phyloP scores from a whole-genome alignment of 2,329 filamentous ascomycete genomes.

The Colletotrichum sp. region DNA sequence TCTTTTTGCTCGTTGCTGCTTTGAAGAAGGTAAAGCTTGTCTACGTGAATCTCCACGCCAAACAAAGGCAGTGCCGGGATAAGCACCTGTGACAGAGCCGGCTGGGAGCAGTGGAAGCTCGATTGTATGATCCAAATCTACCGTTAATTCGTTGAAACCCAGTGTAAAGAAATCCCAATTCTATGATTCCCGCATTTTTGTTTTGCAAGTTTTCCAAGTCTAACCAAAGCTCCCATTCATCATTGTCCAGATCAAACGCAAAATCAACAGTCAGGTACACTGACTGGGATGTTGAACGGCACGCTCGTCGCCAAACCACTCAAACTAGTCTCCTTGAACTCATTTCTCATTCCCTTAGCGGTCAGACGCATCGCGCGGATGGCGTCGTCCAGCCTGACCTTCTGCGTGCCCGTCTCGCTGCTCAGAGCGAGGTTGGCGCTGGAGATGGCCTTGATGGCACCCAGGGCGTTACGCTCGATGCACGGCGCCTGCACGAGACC shows the following conservation, averaged over 20 bases:
- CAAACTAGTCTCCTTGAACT: conserved; percentile 58
- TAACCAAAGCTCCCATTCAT: neutral
- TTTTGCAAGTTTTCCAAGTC: neutral
- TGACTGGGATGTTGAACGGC: conserved; percentile 54
- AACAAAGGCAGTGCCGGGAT: neutral
- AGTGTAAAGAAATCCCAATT: neutral
- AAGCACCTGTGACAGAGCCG: neutral
- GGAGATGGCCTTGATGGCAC: conserved; percentile 55
- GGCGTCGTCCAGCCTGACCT: conserved; percentile 54
- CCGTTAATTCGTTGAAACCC: neutral
- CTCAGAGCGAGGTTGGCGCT: conserved; percentile 52
- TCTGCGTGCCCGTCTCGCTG: conserved; percentile 49
- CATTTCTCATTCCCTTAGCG: conserved; percentile 55
- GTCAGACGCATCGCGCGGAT: conserved; percentile 56
- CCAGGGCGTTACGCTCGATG: conserved; percentile 56
- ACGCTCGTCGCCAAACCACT: conserved; percentile 56
- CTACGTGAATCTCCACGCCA: neutral
- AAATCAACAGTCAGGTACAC: conserved; percentile 54
- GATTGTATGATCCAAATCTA: neutral
- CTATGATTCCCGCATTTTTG: neutral
- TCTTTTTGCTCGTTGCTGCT: neutral
- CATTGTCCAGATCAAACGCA: neutral
- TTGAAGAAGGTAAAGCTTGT: neutral
- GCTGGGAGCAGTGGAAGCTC: neutral
- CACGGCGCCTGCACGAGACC: conserved; percentile 56